A percentile compares a stretch with the other conserved stretches of the same genome.
phyloP scores from a whole-genome alignment of 371 early-diverging fungal species.

The Actinomucor elegans region DNA sequence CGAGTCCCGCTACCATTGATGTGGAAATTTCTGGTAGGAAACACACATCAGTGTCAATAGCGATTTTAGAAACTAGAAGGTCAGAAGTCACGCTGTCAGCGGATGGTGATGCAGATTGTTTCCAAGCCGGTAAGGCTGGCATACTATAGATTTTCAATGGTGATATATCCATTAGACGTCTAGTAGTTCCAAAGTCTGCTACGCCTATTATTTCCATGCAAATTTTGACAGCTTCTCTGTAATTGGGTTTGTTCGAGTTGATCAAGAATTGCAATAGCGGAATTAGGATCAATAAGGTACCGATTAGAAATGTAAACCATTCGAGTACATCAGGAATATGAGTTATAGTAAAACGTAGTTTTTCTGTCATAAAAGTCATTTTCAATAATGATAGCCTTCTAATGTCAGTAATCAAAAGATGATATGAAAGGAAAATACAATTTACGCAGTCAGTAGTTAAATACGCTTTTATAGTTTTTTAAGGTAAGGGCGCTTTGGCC shows the following conservation, averaged over 20 bases:
- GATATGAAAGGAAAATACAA: too few relatives aligned
- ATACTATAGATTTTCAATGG: too few relatives aligned
- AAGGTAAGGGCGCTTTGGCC: too few relatives aligned
- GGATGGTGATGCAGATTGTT: neutral
- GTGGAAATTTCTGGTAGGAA: neutral
- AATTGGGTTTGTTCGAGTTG: too few relatives aligned
- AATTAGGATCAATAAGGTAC: neutral
- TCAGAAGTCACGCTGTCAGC: slow-evolving; percentile 1
- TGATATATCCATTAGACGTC: too few relatives aligned
- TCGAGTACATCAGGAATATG: slow-evolving; percentile 8
- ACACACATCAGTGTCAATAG: slow-evolving; percentile 8
- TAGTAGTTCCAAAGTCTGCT: too few relatives aligned
- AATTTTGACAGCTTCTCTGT: too few relatives aligned
- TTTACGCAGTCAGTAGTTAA: too few relatives aligned
- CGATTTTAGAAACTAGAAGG: slow-evolving; percentile 2
- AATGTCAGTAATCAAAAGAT: too few relatives aligned
- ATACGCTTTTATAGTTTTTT: too few relatives aligned
- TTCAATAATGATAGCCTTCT: too few relatives aligned
- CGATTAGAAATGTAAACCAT: neutral
- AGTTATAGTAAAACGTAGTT: neutral
- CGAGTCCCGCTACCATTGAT: slow-evolving; percentile 60
- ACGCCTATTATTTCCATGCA: too few relatives aligned
- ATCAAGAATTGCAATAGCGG: neutral
- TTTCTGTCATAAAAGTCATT: neutral
- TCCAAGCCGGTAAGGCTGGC: neutral